Percentiles rank a stretch among this genome's conserved stretches.
These are phyloP conservation scores for Heritiera littoralis DNA, from an alignment of 345 rosid genomes.

Conservation along the genomic window DNA sequence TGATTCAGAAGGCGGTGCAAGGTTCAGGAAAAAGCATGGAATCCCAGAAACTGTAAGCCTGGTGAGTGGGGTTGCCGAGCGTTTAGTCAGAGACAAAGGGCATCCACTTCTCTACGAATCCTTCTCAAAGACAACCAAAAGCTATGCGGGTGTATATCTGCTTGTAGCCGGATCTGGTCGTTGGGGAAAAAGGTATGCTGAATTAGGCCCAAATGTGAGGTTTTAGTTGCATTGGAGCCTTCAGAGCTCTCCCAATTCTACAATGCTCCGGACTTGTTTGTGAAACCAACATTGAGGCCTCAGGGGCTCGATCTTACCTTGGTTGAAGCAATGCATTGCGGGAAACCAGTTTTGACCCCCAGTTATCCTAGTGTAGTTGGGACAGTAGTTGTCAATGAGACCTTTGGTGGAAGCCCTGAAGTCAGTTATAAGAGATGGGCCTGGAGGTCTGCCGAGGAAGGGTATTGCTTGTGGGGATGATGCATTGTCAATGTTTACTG, in stretches of 20 bases:
- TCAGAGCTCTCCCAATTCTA: constrained; percentile 57
- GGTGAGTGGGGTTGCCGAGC: constrained; percentile 74
- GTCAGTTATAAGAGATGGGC: constrained; percentile 49
- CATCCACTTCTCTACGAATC: constrained; percentile 68
- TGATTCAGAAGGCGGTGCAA: constrained; percentile 39
- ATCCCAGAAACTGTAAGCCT: constrained; percentile 38
- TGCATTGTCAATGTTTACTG: constrained; percentile 58
- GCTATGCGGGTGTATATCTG: constrained; percentile 39
- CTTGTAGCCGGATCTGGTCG: constrained; percentile 82
- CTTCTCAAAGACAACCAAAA: constrained; percentile 39
- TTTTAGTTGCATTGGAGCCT: constrained; percentile 58
- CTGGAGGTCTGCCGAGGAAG: constrained; percentile 43
- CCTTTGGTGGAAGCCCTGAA: constrained; percentile 59
- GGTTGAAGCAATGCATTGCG: constrained; percentile 75
- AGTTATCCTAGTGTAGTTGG: constrained; percentile 72
- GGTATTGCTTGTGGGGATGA: constrained; percentile 49
- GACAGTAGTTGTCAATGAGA: constrained; percentile 54
- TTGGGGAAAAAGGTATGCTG: constrained; percentile 59
- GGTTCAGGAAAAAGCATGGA: constrained; percentile 45
- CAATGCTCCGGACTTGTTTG: constrained; percentile 64
- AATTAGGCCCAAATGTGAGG: constrained; percentile 55
- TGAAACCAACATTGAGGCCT: constrained; percentile 71
- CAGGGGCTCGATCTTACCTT: constrained; percentile 73
- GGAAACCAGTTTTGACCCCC: constrained; percentile 65
- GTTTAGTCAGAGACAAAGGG: constrained; percentile 75